Evolutionary conservation across 306 rosid species (phyloP).

Genomic region (Heteromeles arbutifolia): DNA sequence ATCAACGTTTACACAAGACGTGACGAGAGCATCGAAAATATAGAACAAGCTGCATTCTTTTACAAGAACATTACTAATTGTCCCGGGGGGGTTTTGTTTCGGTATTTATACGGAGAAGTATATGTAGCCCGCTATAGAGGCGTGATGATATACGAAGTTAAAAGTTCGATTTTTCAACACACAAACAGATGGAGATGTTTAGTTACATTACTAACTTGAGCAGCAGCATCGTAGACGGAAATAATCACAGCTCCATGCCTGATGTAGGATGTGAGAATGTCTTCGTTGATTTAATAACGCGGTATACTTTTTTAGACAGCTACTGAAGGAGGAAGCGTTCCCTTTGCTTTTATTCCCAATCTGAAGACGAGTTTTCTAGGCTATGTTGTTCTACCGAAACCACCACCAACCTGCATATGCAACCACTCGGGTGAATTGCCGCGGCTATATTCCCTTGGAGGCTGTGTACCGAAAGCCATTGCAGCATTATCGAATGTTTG

Average conservation of each 20-base stretch:
- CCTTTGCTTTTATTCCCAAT: constrained; percentile 45
- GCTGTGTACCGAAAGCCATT: constrained; percentile 59
- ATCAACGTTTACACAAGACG: constrained; percentile 29
- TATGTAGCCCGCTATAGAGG: constrained; percentile 31
- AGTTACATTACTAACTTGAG: constrained; percentile 19
- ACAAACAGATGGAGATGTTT: constrained; percentile 34
- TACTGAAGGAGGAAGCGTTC: constrained; percentile 27
- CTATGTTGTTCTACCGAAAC: constrained; percentile 68
- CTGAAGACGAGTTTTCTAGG: constrained; percentile 21
- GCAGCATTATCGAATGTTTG: constrained; percentile 61
- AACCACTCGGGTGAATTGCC: constrained; percentile 87
- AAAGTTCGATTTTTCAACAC: constrained; percentile 46
- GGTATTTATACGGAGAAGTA: constrained; percentile 33
- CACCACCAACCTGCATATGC: constrained; percentile 93
- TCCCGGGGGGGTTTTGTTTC: constrained; percentile 13
- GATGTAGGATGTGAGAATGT: constrained; percentile 28
- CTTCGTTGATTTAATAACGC: constrained; percentile 33
- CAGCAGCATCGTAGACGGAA: constrained; percentile 20
- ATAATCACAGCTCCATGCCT: constrained; percentile 40
- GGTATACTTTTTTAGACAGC: constrained; percentile 42
- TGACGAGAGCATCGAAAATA: constrained; percentile 30
- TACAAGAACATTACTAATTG: constrained; percentile 42
- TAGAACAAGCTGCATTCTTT: constrained; percentile 41
- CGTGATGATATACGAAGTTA: constrained; percentile 21
- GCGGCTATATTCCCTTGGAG: constrained; percentile 61